Evolutionary conservation across 768 basidiomycete species (phyloP), one percentile per base, ranked within the genome.

Genomic region (Porpolomopsis calyptriformis): DNA sequence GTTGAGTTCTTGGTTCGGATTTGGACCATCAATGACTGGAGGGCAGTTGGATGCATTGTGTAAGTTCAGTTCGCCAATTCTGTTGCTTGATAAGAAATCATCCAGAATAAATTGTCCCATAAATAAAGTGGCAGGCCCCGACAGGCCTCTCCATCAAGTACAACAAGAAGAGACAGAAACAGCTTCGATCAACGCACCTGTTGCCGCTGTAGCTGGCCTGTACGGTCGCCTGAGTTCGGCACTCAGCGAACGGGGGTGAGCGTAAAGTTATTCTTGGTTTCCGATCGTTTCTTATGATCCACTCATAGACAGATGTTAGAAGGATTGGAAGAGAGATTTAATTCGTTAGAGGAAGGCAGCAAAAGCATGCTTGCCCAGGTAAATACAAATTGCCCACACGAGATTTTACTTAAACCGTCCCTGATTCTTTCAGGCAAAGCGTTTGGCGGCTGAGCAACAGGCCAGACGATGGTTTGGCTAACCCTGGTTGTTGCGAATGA

Each of bases 391-490:
- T 37, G n/a, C 11, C 20, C 40, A 18, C 37, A n/a, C 8, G 29
- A 14, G 23, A 29, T 16, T 43, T 42, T 42, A 8, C 12, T 31
- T 9, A 10, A 12, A 23, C 6, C 33, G 10, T 8, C 2, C 1
- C 35, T 39, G 10, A 23, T 26, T 26, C 29, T 42, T 47, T 14
- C 43, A 82, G 77, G 81, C 82, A 4, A 84, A 80, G 56, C 67
- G 69, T 33, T 57, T 82, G 4, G 82, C 82, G 12, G 63, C 78
- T 11, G 69, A 78, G 53, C 78, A 83, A 53, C 70, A 72, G 1
- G 69, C 77, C 18, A 84, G 79, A 62, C 68, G 70, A 24, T 84
- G 82, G 81, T 78, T 84, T 60, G 70, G 72, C 12, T 70, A n/a
- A n/a, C n/a, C n/a, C n/a, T n/a, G n/a, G n/a, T n/a, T n/a, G n/a